Evolutionary conservation across 371 early-diverging fungal species (phyloP), one percentile per base, ranked within the genome.

Genomic region (Chytridiales sp.): DNA sequence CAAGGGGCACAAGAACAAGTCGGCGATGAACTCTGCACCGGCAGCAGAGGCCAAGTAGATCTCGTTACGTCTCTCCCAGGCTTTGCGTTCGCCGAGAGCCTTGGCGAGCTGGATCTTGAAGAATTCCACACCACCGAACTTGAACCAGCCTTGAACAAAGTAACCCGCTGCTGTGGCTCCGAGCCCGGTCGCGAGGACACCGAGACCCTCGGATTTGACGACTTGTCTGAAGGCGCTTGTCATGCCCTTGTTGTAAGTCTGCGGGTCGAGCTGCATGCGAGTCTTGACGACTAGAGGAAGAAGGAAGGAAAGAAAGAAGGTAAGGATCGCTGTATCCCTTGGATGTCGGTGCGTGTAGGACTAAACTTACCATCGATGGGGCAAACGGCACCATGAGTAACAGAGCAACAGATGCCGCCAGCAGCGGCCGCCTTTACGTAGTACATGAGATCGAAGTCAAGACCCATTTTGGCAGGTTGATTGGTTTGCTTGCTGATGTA

Each of bases 1-100:
- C 75, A 83, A 74, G 13, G 91, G 91, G 68, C 87, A 89, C 46
- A 91, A 77, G 61, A 67, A 67, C 17, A 92, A 72, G 72, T 93
- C 93, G 68, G 93, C 94, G 64, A 92, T 75, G 64, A 93, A 79
- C 78, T 93, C 94, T 46, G 93, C 93, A 48, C 86, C 84, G 9
- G 92, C 94, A 43, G 91, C 88, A 4, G 87, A 87, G 40, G 83
- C 78, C 56, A 88, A 80, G 69, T 85, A 93, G 59, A 93, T 78
- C 19, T 81, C 56, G 4, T 85, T 87, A 70, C 87, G 86, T 78
- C 92, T 85, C 60, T 87, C 79, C 47, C 73, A 67, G 2, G 93
- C 87, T 56, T 76, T 75, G 72, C 92, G 87, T 57, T 84, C 85
- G 55, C 93, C 93, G 22, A 77, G 81, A 2, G 80, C 8, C 34